A percentile compares a stretch with the other conserved stretches of the same genome.
Conservation (phyloP, 179 eudicot species). For the Sideroxylon spinosum region DNA sequence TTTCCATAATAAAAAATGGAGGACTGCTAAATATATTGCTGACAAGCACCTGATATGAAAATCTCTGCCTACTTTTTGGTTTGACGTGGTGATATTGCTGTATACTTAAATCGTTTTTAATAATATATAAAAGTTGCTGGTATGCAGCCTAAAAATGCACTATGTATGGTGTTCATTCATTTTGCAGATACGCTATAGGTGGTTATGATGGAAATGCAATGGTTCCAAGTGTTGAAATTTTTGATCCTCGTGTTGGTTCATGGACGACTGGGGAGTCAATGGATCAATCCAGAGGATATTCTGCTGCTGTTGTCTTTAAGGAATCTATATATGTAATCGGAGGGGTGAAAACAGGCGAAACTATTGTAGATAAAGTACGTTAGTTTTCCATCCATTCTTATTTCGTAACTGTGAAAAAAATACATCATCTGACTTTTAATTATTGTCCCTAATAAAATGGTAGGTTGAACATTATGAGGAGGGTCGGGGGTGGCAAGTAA, state of each 20-base stretch:
- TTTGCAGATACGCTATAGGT: conserved; percentile 72
- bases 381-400: background rate
- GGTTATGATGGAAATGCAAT: conserved; percentile 63
- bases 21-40: too few species aligned
- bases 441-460: background rate
- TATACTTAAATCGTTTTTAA: too few species aligned
- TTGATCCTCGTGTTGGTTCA: conserved; percentile 70
- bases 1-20: too few species aligned
- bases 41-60: too few species aligned
- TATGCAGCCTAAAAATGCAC: background rate
- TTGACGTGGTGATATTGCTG: too few species aligned
- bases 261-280: conserved; percentile 71
- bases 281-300: conserved; percentile 57
- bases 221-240: conserved; percentile 65
- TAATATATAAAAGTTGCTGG: background rate
- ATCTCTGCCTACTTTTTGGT: too few species aligned
- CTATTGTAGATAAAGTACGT: conserved; percentile 47
- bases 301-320: conserved; percentile 45
- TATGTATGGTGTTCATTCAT: background rate
- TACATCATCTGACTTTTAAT: background rate
- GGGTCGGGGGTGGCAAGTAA: conserved; percentile 58
- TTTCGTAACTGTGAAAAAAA: background rate
- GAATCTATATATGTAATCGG: conserved; percentile 57
- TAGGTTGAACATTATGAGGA: conserved; percentile 74
- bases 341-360: conserved; percentile 38